These are phyloP conservation scores for Leucocoprinus sp. DNA, from an alignment of 768 basidiomycete species.

Conservation along the genomic window DNA sequence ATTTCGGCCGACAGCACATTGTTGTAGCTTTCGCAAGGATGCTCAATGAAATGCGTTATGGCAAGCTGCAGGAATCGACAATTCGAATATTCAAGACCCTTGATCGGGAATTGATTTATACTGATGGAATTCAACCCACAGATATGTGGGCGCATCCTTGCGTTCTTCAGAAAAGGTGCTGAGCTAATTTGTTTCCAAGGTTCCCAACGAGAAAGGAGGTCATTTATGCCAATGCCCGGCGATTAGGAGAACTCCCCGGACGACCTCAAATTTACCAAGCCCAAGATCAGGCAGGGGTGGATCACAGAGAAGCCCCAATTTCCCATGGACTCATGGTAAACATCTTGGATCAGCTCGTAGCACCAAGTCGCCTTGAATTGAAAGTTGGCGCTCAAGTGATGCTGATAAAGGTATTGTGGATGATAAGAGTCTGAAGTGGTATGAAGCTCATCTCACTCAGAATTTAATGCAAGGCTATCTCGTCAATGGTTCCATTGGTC, in stretches of 20 bases:
- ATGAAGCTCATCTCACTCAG: conserved; percentile 24
- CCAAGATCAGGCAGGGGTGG: conserved; percentile 35
- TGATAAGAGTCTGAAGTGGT: neutral
- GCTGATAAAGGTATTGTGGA: conserved; percentile 51
- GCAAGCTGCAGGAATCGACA: conserved; percentile 39
- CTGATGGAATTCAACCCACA: conserved; percentile 73
- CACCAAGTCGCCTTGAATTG: conserved; percentile 33
- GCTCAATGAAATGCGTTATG: conserved; percentile 83
- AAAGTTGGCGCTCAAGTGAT: conserved; percentile 83
- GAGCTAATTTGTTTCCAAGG: conserved; percentile 23
- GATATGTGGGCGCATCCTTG: conserved; percentile 47
- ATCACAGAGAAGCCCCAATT: conserved; percentile 33
- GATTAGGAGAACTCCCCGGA: conserved; percentile 37
- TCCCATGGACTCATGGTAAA: conserved; percentile 29
- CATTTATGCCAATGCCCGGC: conserved; percentile 52
- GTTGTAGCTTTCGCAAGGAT: conserved; percentile 76
- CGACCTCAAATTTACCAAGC: conserved; percentile 32
- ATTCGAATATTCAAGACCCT: conserved; percentile 45
- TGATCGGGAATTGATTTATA: conserved; percentile 48
- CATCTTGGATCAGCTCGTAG: conserved; percentile 56
- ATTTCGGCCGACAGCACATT: neutral
- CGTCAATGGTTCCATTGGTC: conserved; percentile 66
- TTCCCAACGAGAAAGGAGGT: conserved; percentile 69
- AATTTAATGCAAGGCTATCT: conserved; percentile 61
- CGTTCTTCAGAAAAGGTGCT: neutral